Evolutionary conservation across 1,139 yeast genomes (phyloP).

Genomic region (Yamadazyma jaroonii): DNA sequence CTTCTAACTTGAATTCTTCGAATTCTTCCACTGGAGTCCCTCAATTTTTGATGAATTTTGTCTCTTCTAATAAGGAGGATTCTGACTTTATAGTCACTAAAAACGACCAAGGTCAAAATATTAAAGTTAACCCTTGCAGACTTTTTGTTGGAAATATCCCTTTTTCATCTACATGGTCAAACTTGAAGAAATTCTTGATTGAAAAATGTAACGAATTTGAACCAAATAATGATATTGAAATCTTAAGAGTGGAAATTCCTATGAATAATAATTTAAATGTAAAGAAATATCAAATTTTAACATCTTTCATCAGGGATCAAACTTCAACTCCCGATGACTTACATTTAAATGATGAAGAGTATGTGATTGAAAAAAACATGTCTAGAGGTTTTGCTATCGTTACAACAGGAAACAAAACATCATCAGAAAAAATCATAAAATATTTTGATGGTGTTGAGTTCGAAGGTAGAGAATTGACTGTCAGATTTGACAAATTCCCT

Average conservation of each 20-base stretch:
- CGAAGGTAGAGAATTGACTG: constrained; percentile 59
- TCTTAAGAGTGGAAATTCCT: constrained; percentile 57
- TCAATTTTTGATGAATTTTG: constrained; percentile 31
- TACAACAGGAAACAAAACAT: constrained; percentile 45
- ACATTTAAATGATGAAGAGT: background rate
- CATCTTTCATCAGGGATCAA: constrained; percentile 7
- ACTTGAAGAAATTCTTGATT: constrained; percentile 47
- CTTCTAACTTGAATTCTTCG: constrained; percentile 8
- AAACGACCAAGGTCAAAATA: constrained; percentile 28
- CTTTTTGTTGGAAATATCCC: constrained; percentile 60
- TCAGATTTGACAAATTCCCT: constrained; percentile 54
- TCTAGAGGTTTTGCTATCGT: constrained; percentile 68
- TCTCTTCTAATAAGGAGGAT: constrained; percentile 7
- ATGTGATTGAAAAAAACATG: constrained; percentile 8
- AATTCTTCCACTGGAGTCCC: constrained; percentile 20
- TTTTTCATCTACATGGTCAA: constrained; percentile 54
- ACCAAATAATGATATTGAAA: constrained; percentile 26
- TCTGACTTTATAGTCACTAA: constrained; percentile 18
- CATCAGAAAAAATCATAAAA: constrained; percentile 51
- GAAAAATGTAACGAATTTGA: constrained; percentile 30
- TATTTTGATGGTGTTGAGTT: constrained; percentile 50
- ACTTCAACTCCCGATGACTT: too few species aligned
- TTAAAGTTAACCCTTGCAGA: constrained; percentile 37
- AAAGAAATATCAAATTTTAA: constrained; percentile 10
- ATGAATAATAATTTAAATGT: constrained; percentile 22